phyloP scores from a whole-genome alignment of 2,329 filamentous ascomycete species.

The Pezicula rhizophila region DNA sequence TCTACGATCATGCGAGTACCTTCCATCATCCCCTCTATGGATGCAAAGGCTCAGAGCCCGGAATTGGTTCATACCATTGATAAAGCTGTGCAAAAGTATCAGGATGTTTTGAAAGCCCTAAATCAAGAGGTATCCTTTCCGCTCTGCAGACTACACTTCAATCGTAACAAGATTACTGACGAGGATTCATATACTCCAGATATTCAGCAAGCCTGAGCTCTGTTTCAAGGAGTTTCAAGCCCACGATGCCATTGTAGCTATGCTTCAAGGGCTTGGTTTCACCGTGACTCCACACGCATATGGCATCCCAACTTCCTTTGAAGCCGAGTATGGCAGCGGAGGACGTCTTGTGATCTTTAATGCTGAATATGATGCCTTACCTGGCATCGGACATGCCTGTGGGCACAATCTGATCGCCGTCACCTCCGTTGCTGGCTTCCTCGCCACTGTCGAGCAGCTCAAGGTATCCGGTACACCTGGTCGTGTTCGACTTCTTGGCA shows the following conservation, averaged over 20 bases:
- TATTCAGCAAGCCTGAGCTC: constrained; percentile 40
- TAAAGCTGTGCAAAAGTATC: too few relatives aligned
- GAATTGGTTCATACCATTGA: too few relatives aligned
- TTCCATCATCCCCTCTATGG: too few relatives aligned
- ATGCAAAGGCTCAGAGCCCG: too few relatives aligned
- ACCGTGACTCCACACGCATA: constrained; percentile 41
- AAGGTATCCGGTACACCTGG: constrained; percentile 16
- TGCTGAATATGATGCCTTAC: constrained; percentile 41
- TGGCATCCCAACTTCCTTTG: constrained; percentile 44
- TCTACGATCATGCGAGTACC: too few relatives aligned
- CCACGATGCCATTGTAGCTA: constrained; percentile 39
- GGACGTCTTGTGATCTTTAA: constrained; percentile 34
- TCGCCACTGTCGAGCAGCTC: constrained; percentile 26
- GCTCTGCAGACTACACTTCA: too few relatives aligned
- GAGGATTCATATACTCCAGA: constrained; percentile 16
- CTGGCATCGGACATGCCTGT: constrained; percentile 36
- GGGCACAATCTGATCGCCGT: constrained; percentile 39
- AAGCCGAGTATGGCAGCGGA: constrained; percentile 36
- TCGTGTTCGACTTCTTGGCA: constrained; percentile 25
- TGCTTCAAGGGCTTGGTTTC: constrained; percentile 38
- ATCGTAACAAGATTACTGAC: too few relatives aligned
- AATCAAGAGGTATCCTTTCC: too few relatives aligned
- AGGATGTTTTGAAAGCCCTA: too few relatives aligned
- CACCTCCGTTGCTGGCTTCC: constrained; percentile 29
- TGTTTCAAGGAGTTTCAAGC: constrained; percentile 43